phyloP scores from a whole-genome alignment of 2,329 filamentous ascomycete species.

The Chaetomiaceae sp. region DNA sequence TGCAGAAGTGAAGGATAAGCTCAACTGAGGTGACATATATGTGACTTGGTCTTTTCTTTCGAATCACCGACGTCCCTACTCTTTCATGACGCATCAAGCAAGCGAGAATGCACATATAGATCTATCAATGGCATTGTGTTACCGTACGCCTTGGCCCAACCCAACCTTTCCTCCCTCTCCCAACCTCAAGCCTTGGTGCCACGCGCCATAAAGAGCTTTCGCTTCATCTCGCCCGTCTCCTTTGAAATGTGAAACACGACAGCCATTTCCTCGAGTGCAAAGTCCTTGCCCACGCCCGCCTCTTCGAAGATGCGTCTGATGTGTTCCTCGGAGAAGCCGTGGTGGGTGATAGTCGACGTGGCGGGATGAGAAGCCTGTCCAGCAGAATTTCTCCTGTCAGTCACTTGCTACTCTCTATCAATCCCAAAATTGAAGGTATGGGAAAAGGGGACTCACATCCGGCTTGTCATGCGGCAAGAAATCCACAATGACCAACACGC shows the following conservation, averaged over 20 bases:
- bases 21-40: too few species aligned
- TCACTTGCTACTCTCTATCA: background rate
- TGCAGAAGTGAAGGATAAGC: slow-evolving; percentile 1
- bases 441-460: slow-evolving; percentile 17
- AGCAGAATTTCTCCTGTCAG: slow-evolving; percentile 12
- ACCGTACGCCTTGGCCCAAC: too few species aligned
- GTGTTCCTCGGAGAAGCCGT: slow-evolving; percentile 59
- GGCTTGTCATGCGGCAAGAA: slow-evolving; percentile 52
- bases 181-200: slow-evolving; percentile 37
- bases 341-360: slow-evolving; percentile 54
- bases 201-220: slow-evolving; percentile 47
- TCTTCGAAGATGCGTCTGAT: slow-evolving; percentile 57
- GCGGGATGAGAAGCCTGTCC: slow-evolving; percentile 19
- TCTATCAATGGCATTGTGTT: too few species aligned
- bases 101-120: too few species aligned
- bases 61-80: too few species aligned
- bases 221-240: slow-evolving; percentile 37
- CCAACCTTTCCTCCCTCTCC: background rate
- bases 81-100: too few species aligned
- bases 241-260: slow-evolving; percentile 20
- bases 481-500: slow-evolving; percentile 63
- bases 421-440: background rate
- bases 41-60: too few species aligned
- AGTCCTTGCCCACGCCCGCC: slow-evolving; percentile 56
- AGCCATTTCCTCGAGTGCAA: slow-evolving; percentile 46